Base-by-base conservation (phyloP, 345 rosid species). In the Hypericum perforatum region DNA sequence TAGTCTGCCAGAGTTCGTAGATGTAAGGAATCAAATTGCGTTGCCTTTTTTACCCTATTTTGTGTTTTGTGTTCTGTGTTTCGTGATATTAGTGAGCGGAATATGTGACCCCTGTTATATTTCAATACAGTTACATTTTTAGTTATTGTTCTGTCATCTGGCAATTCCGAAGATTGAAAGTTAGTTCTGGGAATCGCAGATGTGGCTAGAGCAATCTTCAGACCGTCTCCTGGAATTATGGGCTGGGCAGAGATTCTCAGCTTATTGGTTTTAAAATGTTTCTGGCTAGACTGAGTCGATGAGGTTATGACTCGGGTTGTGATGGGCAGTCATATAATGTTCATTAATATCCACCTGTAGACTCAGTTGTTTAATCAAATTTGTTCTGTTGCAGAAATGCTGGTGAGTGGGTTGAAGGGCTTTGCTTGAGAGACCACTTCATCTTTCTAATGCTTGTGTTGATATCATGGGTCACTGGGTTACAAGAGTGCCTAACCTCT, bases 111-210 rank as follows among this genome's bases (percentile, higher is more conserved):
- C 56, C 44, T 57, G 56, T 51, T 56, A 37, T 58, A 61, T 68
- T 68, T 58, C 56, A 14, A 22, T 22, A 22, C 32, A 22, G 32
- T 22, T 22, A 22, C 32, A 22, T 22, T 22, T 22, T 39, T 57
- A 54, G 62, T 70, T 71, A 53, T 60, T 68, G 52, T 72, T 41
- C 63, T 60, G 49, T 69, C 55, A 48, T 22, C 64, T 75, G 51
- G 48, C 71, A 75, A 68, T 74, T 66, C 67, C 66, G 76, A 75
- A 66, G 76, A 76, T 72, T 82, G 67, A 74, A 79, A 64, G 41
- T 60, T 75, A 82, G 85, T 79, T 79, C 75, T 77, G 83, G 85
- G 89, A 79, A 73, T 79, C 78, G 81, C 83, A 79, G 82, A 82
- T 82, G 39, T 68, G 32, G 72, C 83, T 77, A 77, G 85, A 77